phyloP scores from a whole-genome alignment of 371 early-diverging fungal genomes.

The Mortierella sp. region DNA sequence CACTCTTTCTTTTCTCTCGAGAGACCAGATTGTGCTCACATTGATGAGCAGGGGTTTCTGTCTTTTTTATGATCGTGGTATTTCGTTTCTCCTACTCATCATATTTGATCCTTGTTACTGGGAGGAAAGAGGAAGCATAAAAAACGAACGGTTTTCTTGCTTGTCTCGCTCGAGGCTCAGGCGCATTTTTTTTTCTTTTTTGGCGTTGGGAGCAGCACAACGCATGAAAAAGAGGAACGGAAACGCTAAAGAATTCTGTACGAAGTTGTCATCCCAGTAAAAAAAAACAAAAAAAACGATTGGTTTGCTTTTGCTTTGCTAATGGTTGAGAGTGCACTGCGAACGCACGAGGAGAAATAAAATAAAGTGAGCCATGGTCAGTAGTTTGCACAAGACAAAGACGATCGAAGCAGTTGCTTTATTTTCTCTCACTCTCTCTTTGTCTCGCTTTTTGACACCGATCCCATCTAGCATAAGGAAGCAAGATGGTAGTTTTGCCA shows the following conservation, averaged over 20 bases:
- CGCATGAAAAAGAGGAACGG: neutral
- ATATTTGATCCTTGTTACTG: neutral
- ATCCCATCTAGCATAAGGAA: no score
- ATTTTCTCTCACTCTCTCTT: no score
- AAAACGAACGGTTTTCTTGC: no score
- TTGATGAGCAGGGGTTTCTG: neutral
- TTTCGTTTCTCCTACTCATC: neutral
- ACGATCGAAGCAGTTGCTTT: neutral
- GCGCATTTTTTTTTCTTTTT: no score
- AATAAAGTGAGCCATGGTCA: neutral
- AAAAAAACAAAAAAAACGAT: no score
- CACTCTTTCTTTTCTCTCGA: neutral
- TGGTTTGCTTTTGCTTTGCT: no score
- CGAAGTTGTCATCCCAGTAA: no score
- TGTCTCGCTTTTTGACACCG: no score
- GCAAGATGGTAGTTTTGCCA: no score
- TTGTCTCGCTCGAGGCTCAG: no score
- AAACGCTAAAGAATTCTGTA: slow-evolving; percentile 1
- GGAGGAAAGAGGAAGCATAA: neutral
- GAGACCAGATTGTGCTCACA: neutral
- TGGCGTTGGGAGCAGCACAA: no score
- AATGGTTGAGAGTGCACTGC: neutral
- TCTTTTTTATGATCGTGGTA: neutral
- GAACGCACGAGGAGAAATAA: neutral
- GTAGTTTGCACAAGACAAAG: neutral